Evolutionary conservation across 805 yeast species (phyloP), one percentile per base, ranked within the genome.

Genomic region (Cyberlindnera lachancei): DNA sequence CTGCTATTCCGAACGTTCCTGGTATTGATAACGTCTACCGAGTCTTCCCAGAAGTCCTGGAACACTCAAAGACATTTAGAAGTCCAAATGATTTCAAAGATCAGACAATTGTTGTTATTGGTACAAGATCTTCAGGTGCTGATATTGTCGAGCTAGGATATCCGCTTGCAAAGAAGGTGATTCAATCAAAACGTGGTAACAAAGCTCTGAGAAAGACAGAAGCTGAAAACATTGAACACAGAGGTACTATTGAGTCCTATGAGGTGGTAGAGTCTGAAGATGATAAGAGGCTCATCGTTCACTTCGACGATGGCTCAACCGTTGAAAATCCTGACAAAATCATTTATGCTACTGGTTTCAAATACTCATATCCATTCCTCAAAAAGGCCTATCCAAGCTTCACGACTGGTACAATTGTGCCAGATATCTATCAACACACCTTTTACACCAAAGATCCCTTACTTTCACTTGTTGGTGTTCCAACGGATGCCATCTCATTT

Each of bases 271-370:
- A n/a, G n/a, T n/a, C n/a, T n/a, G n/a, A n/a, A n/a, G 23, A 33
- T 1, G 41, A 52, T 1, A 63, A 16, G 7, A 35, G 40, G 3
- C 27, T 52, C 8, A 17, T 35, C 8, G 60, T 72, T 4, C 46
- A 53, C 5, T 70, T 75, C 33, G 57, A 34, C 1, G 72, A 70
- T 35, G 82, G 75, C 6, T 38, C 58, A 4, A 48, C 37, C 9
- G 41, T 74, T 1, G 35, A 38, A 3, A 59, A 57, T 18, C 64
- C 79, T 20, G 85, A 79, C 42, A 42, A 46, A 23, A 60, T 82
- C 13, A 53, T 81, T n/a, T 78, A 74, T 49, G 79, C 82, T 29
- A 81, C 90, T 0, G 92, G 92, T 1, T 81, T 78, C 54, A 59
- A 68, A 18, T 73, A 69, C 47, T 64, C 69, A 27, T 62, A 66